Evolutionary conservation across 805 yeast genomes (phyloP), one percentile per base, ranked within the genome.

Genomic region (Naumovozyma dairenensis): DNA sequence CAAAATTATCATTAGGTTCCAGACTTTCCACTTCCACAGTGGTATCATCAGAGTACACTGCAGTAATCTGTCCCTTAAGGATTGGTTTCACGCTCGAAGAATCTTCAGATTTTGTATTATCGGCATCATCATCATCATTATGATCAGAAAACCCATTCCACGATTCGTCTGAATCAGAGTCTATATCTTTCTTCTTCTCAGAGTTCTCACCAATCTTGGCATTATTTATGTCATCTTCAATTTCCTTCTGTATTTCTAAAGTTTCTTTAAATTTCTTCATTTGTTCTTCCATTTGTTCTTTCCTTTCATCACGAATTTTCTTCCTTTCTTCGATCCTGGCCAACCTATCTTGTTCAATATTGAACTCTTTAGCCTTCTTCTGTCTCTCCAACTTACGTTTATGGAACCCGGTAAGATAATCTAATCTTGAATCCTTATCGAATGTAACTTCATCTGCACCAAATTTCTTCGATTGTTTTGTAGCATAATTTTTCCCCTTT

Each of bases 381-480:
- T 82, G 81, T 56, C 97, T 71, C 51, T 82, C 82, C 13, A 89
- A 55, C 55, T 89, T 89, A 51, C 98, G 72, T 62, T 89, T 89
- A 59, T 92, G 97, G 58, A 89, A 89, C 26, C 98, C 98, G 3
- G 96, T 89, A 45, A 89, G 63, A 56, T 77, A 89, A 40, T 89
- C 94, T 56, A 67, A 61, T 54, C 96, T 64, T n/a, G 80, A 71
- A 14, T 71, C 81, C 42, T 75, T 73, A 58, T 92, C 92, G 55
- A 86, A 92, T 2, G 72, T 74, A 19, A 92, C 93, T 55, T 85
- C 96, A 18, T 74, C 87, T 2, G 83, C 86, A 25, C 85, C 69
- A 51, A 71, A 73, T 53, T 74, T 70, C 53, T 72, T 74, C 21
- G 68, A 66, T 51, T 76, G 79, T 44, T 77, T 80, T 34, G 73